phyloP scores from a whole-genome alignment of 352 stramenopile species.

The Globisporangium orthogonon region DNA sequence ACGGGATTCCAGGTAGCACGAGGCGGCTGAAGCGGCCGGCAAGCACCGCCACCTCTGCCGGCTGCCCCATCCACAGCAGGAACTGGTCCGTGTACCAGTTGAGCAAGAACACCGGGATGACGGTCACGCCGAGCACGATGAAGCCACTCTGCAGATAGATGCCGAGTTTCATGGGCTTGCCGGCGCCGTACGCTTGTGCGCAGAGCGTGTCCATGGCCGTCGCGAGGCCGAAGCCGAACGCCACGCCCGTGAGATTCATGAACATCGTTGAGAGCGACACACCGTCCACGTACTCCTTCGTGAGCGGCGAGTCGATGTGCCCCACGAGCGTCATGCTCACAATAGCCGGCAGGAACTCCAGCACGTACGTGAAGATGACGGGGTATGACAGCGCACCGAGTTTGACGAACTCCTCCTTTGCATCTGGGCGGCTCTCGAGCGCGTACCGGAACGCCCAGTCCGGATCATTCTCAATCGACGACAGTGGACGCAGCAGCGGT shows the following conservation, averaged over 20 bases:
- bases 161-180: conserved; percentile 61
- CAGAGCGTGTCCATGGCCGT: conserved; percentile 88
- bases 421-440: conserved; percentile 17
- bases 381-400: conserved; percentile 42
- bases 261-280: conserved; percentile 70
- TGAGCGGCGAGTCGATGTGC: conserved; percentile 57
- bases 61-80: conserved; percentile 61
- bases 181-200: conserved; percentile 76
- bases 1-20: conserved; percentile 67
- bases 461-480: conserved; percentile 20
- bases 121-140: conserved; percentile 46
- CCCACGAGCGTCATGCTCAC: conserved; percentile 65
- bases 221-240: conserved; percentile 70
- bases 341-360: conserved; percentile 66
- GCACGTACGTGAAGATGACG: conserved; percentile 65
- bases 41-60: conserved; percentile 43
- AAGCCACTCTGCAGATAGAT: conserved; percentile 81
- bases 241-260: conserved; percentile 76
- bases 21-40: conserved; percentile 68
- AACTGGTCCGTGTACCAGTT: conserved; percentile 72
- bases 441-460: conserved; percentile 18
- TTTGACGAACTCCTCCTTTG: conserved; percentile 28
- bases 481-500: conserved; percentile 28
- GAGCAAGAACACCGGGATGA: conserved; percentile 59
- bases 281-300: conserved; percentile 68